These are phyloP conservation scores for Auriscalpium orientale DNA, from an alignment of 768 basidiomycete genomes.

Conservation along the genomic window DNA sequence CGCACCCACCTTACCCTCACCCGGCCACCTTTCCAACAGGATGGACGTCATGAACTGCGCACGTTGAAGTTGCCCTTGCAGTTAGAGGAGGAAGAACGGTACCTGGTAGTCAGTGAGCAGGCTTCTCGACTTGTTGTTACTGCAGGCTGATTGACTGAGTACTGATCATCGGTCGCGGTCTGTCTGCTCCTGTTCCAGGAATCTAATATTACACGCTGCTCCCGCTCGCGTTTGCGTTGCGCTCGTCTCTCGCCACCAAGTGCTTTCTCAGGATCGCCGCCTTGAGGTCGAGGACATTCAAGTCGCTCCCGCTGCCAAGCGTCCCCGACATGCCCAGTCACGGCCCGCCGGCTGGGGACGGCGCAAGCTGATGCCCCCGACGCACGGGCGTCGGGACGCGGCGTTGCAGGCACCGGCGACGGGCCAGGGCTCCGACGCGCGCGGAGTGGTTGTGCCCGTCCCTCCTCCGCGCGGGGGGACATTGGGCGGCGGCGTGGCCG, in stretches of 20 bases:
- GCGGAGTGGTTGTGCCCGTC: conserved; percentile 24
- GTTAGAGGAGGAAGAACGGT: too few species aligned
- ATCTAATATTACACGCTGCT: too few species aligned
- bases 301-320: conserved; percentile 24
- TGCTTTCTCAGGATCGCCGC: conserved; percentile 73
- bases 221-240: conserved; percentile 26
- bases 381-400: conserved; percentile 14
- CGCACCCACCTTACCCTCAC: too few species aligned
- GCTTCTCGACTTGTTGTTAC: too few species aligned
- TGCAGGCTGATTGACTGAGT: too few species aligned
- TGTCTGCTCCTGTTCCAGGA: too few species aligned
- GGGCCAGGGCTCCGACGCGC: conserved; percentile 13
- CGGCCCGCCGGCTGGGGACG: conserved; percentile 17
- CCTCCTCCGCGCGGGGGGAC: conserved; percentile 55
- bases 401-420: conserved; percentile 9
- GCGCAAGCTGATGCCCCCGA: conserved; percentile 34
- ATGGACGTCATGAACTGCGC: too few species aligned
- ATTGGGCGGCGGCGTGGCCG: conserved; percentile 47
- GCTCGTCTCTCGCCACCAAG: conserved; percentile 68
- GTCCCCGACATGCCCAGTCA: conserved; percentile 17
- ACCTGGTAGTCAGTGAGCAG: too few species aligned
- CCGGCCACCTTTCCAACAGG: too few species aligned
- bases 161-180: too few species aligned
- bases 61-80: too few species aligned
- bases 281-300: conserved; percentile 42